Base-by-base conservation (phyloP, 163 green algal species). In the Scenedesmus sp. region DNA sequence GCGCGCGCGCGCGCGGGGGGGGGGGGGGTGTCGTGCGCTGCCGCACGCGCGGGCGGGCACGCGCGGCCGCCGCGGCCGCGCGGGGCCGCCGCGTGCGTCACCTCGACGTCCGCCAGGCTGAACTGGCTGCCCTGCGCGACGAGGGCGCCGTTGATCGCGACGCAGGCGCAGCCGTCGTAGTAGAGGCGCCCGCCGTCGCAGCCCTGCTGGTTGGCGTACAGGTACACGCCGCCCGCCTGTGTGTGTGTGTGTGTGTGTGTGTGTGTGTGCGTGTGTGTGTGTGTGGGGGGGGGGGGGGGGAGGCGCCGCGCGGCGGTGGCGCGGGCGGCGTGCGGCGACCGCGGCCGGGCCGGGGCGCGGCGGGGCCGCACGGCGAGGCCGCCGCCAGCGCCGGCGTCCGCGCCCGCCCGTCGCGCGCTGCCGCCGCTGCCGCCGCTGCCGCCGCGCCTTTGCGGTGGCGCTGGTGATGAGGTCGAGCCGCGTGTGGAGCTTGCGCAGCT, bases 131-230 rank as follows among this genome's bases (percentile, higher is more conserved):
- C 86, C 84, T 98, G 94, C 18, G 92, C 95, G 28, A 99, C 77
- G 48, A 99, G 73, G 28, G 92, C 3, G 4, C 96, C 96, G 64
- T 99, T 98, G n/a, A 97, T 80, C 24, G 93, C 88, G 24, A 98
- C 88, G 39, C 88, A 94, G 1, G 94, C 91, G 76, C 94, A 98
- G 47, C 96, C 96, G 81, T 99, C 96, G 75, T 94, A 99, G 85
- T 99, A 99, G 0, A 99, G 91, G 5, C 96, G 86, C 1, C 92
- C 91, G 29, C 96, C 96, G 77, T 99, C 96, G 82, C 96, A 99
- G 47, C 96, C 96, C 47, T 92, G 85, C 89, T 98, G 96, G 87
- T 99, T 99, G 80, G 95, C 90, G 70, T 99, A 99, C 75, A 99
- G 74, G 87, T 99, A 99, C 36, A 98, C 92, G 10, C 96, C 96